phyloP scores from a whole-genome alignment of 1,284 basidiomycete genomes.

The Exobasidium rhododendri region DNA sequence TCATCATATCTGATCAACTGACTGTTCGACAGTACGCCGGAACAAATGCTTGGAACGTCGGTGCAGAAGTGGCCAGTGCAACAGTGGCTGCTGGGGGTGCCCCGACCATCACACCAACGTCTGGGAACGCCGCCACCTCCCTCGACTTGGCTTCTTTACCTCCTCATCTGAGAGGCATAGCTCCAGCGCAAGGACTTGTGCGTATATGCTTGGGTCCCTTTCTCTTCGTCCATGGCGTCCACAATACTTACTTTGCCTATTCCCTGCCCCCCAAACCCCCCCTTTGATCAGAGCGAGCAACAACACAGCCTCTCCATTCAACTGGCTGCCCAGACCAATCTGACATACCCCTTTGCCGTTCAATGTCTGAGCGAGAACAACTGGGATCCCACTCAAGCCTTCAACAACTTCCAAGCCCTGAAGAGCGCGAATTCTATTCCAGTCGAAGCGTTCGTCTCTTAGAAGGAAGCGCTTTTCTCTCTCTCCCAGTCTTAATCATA shows the following conservation, averaged over 20 bases:
- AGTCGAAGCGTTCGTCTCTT: conserved; percentile 14
- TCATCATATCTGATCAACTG: conserved; percentile 83
- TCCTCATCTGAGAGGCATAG: conserved; percentile 26
- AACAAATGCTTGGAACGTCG: conserved; percentile 64
- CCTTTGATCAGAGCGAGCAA: conserved; percentile 16
- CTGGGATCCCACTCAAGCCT: conserved; percentile 52
- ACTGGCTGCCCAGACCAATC: conserved; percentile 49
- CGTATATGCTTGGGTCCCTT: not conserved
- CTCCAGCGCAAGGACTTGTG: conserved; percentile 18
- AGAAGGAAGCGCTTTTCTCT: not conserved
- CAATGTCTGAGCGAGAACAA: conserved; percentile 55
- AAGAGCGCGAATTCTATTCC: conserved; percentile 21
- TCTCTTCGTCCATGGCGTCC: not conserved
- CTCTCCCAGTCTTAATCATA: not conserved
- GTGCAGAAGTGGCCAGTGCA: conserved; percentile 27
- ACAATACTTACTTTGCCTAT: not conserved
- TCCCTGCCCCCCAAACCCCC: conserved; percentile 25
- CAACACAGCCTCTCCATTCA: conserved; percentile 54
- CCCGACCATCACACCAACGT: not conserved
- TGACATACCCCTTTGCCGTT: conserved; percentile 55
- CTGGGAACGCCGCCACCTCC: conserved; percentile 3
- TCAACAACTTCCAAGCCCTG: conserved; percentile 52
- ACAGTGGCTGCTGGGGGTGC: conserved; percentile 15
- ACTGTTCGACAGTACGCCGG: conserved; percentile 78
- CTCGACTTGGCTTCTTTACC: conserved; percentile 16